phyloP scores from a whole-genome alignment of 73 alveolate genomes.

The Tetrahymena borealis region DNA sequence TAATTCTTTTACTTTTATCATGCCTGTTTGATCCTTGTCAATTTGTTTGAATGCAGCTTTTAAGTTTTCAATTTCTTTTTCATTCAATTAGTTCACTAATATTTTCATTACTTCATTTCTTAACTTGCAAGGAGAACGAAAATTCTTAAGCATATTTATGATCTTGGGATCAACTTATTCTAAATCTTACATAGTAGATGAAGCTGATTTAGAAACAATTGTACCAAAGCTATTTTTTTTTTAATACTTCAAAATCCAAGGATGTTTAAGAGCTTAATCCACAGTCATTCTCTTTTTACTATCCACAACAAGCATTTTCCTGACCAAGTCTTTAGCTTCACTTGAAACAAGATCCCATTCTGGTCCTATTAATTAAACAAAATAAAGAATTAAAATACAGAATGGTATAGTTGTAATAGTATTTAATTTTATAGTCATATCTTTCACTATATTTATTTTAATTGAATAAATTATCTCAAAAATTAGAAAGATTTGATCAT shows the following conservation, averaged over 20 bases:
- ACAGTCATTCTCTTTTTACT: constrained; percentile 12
- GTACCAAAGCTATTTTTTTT: background rate
- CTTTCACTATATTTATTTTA: no score
- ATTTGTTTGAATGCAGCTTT: constrained; percentile 75
- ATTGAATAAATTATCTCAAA: no score
- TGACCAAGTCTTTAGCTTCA: constrained; percentile 19
- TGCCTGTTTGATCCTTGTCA: constrained; percentile 85
- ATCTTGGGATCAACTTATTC: constrained; percentile 10
- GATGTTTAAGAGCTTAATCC: background rate
- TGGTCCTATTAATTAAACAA: background rate
- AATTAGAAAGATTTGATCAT: no score
- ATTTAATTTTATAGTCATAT: no score
- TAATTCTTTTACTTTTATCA: constrained; percentile 73
- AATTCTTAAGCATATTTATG: constrained; percentile 27
- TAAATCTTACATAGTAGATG: background rate
- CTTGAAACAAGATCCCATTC: background rate
- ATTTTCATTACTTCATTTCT: constrained; percentile 63
- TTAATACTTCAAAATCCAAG: constrained; percentile 13
- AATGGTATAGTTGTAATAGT: no score
- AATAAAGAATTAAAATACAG: no score
- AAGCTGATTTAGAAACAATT: background rate
- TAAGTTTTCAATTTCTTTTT: constrained; percentile 68
- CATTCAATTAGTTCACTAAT: constrained; percentile 51
- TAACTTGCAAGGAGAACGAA: constrained; percentile 48
- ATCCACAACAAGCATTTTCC: constrained; percentile 5